Evolutionary conservation across 2,329 filamentous ascomycete species (phyloP).

Genomic region (Grosmannia huntii): DNA sequence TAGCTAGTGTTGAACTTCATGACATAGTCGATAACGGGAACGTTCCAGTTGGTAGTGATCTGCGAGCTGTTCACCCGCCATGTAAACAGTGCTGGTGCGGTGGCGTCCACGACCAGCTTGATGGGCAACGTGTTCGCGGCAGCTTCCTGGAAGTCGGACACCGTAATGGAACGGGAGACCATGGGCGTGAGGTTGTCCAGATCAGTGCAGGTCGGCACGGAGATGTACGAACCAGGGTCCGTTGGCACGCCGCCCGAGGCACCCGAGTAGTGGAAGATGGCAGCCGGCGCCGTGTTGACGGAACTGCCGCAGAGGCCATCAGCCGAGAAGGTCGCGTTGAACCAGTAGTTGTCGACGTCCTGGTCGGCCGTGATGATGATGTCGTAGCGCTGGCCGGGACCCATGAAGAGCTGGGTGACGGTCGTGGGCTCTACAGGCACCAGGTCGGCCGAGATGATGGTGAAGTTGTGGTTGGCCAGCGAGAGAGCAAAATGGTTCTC

Average conservation of each 20-base stretch:
- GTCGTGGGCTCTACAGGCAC: conserved; percentile 34
- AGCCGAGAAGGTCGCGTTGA: conserved; percentile 24
- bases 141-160: neutral
- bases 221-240: conserved; percentile 7
- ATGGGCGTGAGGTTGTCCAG: conserved; percentile 3
- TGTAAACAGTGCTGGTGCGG: neutral
- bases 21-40: conserved; percentile 21
- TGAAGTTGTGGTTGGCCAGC: conserved; percentile 34
- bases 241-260: conserved; percentile 13
- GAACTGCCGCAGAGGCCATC: conserved; percentile 14
- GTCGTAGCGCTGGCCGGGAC: conserved; percentile 29
- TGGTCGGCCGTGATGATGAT: conserved; percentile 29
- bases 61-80: conserved; percentile 15
- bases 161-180: conserved; percentile 1
- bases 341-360: conserved; percentile 26
- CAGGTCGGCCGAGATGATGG: conserved; percentile 37
- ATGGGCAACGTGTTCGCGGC: conserved; percentile 3
- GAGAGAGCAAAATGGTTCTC: conserved; percentile 36
- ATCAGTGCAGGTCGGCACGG: conserved; percentile 1
- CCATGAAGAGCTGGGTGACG: conserved; percentile 34
- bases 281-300: conserved; percentile 14
- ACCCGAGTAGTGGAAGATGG: conserved; percentile 18
- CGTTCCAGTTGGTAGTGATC: conserved; percentile 22
- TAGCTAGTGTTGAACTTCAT: conserved; percentile 16
- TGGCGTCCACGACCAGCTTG: neutral